phyloP scores from a whole-genome alignment of 2,329 filamentous ascomycete species.

The Fusarium dimerum region DNA sequence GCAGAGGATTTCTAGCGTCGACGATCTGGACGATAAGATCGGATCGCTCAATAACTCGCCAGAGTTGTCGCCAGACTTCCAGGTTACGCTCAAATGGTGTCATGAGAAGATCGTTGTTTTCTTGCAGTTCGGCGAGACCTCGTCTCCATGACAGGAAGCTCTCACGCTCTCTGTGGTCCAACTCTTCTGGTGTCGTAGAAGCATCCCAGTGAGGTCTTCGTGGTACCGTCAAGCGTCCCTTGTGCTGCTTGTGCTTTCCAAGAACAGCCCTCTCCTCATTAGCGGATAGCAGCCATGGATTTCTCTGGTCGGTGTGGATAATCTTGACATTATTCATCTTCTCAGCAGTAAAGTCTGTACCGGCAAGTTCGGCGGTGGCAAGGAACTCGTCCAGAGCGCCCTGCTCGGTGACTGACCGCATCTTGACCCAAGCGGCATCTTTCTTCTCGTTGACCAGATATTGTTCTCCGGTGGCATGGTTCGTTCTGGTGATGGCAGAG shows the following conservation, averaged over 20 bases:
- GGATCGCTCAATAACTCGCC: conserved; percentile 96
- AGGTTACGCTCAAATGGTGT: conserved; percentile 97
- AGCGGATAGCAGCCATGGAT: conserved; percentile 86
- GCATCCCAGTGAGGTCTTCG: conserved; percentile 87
- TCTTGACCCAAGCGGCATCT: conserved; percentile 97
- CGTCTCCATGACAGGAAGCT: conserved; percentile 85
- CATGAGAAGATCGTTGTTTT: conserved; percentile 92
- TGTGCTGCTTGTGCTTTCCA: conserved; percentile 82
- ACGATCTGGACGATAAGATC: conserved; percentile 98
- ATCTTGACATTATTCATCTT: conserved; percentile 99
- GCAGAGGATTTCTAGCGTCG: conserved; percentile 88
- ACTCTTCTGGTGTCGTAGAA: conserved; percentile 76
- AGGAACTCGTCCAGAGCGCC: conserved; percentile 95
- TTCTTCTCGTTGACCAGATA: conserved; percentile 91
- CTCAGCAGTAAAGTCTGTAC: conserved; percentile 97
- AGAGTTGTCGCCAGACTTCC: conserved; percentile 96
- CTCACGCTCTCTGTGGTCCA: conserved; percentile 78
- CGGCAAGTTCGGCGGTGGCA: conserved; percentile 92
- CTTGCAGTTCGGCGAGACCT: conserved; percentile 87
- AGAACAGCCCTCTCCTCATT: conserved; percentile 78
- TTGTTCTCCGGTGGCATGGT: conserved; percentile 79
- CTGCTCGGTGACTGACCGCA: conserved; percentile 98
- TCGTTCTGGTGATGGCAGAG: conserved; percentile 62
- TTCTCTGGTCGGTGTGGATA: conserved; percentile 94
- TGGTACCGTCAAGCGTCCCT: conserved; percentile 79